Base-by-base conservation (phyloP, 2,329 filamentous ascomycete genomes). In the Blastomyces parvus region DNA sequence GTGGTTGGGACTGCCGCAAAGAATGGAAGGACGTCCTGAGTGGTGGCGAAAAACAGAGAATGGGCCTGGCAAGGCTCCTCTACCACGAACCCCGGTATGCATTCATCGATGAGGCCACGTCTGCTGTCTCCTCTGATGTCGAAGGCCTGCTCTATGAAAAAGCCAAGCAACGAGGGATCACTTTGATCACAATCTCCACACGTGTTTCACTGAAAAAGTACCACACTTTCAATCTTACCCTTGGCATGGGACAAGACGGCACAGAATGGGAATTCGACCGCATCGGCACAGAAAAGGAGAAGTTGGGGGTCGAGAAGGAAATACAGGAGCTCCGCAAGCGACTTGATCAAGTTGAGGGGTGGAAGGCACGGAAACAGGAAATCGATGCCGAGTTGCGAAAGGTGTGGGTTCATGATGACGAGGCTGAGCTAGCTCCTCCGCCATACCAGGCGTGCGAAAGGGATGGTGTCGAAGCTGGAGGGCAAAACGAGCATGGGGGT, bases 11-110 rank as follows among this genome's bases (percentile, higher is more conserved):
- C 72, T 94, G 91, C 4, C 85, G 91, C 63, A 97, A 99, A 77
- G 92, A 96, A 73, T 99, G 94, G 94, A 97, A 97, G 78, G 93
- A 97, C 69, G 91, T 99, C 4, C 82, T 99, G n/a, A 93, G 88
- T 67, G 94, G 94, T 48, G 94, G 94, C 14, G 94, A 99, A 81
- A 99, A 99, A 79, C 94, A 99, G 78, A 83, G 94, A 27, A 90
- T 99, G 84, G 91, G 86, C 0, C 91, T 99, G 70, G 93, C 95
- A 3, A 82, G 94, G 55, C 75, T 99, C 59, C 80, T 97, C 50
- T 99, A 99, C 72, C 94, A 99, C 72, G 93, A 97, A 78, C 94
- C 94, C 19, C 83, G 88, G 65, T 99, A 96, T 73, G 94, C 91
- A 1, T 91, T 99, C 70, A 86, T 99, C 63, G 94, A 99, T 66